Percentiles rank a stretch among this genome's conserved stretches.
These are phyloP conservation scores for Paecilomyces variotii DNA, from an alignment of 2,329 filamentous ascomycete genomes.

Conservation along the genomic window DNA sequence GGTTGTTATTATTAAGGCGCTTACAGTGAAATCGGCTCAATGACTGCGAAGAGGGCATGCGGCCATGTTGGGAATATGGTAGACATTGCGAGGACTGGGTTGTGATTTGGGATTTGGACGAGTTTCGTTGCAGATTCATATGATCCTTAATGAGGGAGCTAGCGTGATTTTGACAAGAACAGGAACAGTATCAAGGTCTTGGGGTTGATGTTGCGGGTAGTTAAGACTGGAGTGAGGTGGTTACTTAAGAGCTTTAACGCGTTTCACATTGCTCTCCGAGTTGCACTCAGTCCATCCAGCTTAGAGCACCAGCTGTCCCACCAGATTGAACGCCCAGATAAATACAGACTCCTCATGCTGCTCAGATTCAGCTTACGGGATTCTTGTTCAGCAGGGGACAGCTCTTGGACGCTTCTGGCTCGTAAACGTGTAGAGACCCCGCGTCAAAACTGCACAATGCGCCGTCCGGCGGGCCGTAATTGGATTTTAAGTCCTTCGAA, in stretches of 20 bases:
- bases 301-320: background rate
- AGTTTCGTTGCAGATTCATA: background rate
- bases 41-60: constrained; percentile 56
- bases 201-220: background rate
- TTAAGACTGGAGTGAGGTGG: background rate
- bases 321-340: background rate
- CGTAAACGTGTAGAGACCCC: background rate
- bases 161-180: background rate
- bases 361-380: background rate
- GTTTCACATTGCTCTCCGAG: background rate
- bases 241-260: background rate
- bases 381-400: background rate
- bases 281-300: background rate
- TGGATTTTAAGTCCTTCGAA: background rate
- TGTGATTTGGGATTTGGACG: background rate
- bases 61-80: constrained; percentile 57
- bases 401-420: background rate
- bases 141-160: background rate
- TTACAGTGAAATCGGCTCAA: constrained; percentile 63
- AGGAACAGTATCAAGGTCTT: background rate
- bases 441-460: background rate
- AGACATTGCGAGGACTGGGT: constrained; percentile 7
- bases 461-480: background rate
- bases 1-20: constrained; percentile 13
- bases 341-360: background rate